These are phyloP conservation scores for Elaeagnus macrophylla DNA, from an alignment of 306 rosid species.

Conservation along the genomic window DNA sequence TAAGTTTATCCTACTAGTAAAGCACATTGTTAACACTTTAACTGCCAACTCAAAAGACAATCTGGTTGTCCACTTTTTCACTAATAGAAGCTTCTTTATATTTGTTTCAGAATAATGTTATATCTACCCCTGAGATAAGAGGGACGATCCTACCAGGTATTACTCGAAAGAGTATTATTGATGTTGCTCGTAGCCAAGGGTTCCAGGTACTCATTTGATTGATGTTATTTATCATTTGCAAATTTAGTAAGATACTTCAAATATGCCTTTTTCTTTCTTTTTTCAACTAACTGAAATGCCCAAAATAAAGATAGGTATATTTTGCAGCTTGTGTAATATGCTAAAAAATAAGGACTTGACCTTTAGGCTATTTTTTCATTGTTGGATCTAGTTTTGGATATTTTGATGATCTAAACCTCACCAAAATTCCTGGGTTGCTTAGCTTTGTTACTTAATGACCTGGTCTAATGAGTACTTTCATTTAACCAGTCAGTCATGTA, in stretches of 20 bases:
- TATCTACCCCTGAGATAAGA: conserved; percentile 78
- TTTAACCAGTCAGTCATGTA: background rate
- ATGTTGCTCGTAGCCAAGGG: conserved; percentile 81
- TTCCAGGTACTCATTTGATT: conserved; percentile 55
- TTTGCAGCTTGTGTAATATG: no score
- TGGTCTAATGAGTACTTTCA: background rate
- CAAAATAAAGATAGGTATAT: no score
- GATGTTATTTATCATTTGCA: background rate
- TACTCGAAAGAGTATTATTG: conserved; percentile 92
- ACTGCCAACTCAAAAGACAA: no score
- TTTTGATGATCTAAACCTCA: background rate
- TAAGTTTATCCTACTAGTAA: no score
- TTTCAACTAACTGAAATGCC: no score
- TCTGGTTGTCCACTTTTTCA: background rate
- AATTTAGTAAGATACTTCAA: no score
- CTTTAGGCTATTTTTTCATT: no score
- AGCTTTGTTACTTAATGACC: background rate
- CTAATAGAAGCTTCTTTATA: conserved; percentile 8
- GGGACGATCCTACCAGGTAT: conserved; percentile 98
- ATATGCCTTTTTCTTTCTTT: no score
- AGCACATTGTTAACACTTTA: no score
- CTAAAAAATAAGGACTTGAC: no score
- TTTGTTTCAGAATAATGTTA: conserved; percentile 48
- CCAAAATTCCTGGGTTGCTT: no score
- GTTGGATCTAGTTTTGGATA: no score